These are phyloP conservation scores for Neonectria coccinea DNA, from an alignment of 2,329 filamentous ascomycete species.

Conservation along the genomic window DNA sequence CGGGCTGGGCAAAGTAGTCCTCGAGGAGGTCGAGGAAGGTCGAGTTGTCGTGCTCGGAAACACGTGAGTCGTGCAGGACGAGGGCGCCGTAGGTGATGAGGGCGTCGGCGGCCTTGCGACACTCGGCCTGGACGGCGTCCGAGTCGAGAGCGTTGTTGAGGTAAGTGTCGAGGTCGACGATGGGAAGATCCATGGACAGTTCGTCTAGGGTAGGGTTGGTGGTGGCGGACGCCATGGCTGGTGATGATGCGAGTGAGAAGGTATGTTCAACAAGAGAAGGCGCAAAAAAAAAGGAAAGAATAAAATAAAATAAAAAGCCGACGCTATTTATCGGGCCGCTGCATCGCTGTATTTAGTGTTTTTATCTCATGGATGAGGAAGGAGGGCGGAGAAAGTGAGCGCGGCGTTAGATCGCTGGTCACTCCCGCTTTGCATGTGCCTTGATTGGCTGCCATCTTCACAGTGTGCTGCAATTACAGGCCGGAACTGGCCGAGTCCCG, in stretches of 20 bases:
- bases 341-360: not conserved
- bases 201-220: conserved; percentile 42
- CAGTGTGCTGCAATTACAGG: not conserved
- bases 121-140: conserved; percentile 62
- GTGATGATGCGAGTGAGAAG: not conserved
- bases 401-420: conserved; percentile 5
- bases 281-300: not conserved
- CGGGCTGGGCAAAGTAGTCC: conserved; percentile 72
- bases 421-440: conserved; percentile 12
- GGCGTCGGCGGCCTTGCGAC: conserved; percentile 64
- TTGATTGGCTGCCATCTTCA: conserved; percentile 18
- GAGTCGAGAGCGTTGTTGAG: conserved; percentile 58
- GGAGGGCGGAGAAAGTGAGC: conserved; percentile 10
- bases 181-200: conserved; percentile 66
- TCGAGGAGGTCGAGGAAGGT: conserved; percentile 72
- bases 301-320: not conserved
- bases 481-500: conserved; percentile 28
- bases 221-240: conserved; percentile 25
- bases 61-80: conserved; percentile 70
- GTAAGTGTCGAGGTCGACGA: conserved; percentile 70
- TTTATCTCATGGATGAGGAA: conserved; percentile 15
- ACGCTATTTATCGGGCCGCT: not conserved
- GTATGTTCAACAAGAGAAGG: not conserved
- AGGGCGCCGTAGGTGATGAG: conserved; percentile 71
- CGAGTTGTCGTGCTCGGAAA: conserved; percentile 66